These are phyloP conservation scores for Aureobasidium pullulans DNA, from an alignment of 2,329 filamentous ascomycete genomes.

Conservation along the genomic window DNA sequence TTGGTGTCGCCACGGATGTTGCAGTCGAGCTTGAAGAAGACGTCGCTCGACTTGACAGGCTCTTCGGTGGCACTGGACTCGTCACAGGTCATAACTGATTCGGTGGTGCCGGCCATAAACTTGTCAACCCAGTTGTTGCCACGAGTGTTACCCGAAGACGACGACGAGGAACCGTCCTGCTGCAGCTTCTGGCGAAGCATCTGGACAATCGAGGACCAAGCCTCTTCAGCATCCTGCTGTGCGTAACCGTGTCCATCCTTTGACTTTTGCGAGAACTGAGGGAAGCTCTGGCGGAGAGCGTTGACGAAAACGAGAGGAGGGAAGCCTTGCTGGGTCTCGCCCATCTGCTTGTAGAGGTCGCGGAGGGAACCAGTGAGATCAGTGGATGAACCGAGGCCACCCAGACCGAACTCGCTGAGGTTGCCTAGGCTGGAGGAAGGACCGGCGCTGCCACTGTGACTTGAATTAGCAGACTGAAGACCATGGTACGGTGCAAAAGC, in stretches of 20 bases:
- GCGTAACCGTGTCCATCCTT: slow-evolving; percentile 78
- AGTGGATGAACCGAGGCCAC: slow-evolving; percentile 51
- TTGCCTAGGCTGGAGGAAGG: slow-evolving; percentile 28
- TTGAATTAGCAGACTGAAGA: background rate
- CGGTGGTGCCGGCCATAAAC: slow-evolving; percentile 79
- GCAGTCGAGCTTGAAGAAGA: slow-evolving; percentile 89
- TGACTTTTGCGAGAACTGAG: slow-evolving; percentile 86
- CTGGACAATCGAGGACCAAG: slow-evolving; percentile 90
- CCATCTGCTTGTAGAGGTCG: slow-evolving; percentile 83
- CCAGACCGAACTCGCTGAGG: slow-evolving; percentile 48
- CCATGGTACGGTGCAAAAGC: background rate
- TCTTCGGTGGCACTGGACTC: slow-evolving; percentile 72
- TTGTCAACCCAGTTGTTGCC: slow-evolving; percentile 57
- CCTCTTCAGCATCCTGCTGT: slow-evolving; percentile 98
- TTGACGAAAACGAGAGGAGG: slow-evolving; percentile 75
- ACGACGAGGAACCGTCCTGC: slow-evolving; percentile 52
- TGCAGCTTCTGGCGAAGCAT: slow-evolving; percentile 73
- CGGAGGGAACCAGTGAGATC: slow-evolving; percentile 73
- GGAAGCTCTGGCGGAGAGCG: slow-evolving; percentile 69
- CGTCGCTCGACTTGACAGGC: slow-evolving; percentile 58
- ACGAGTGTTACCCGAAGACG: slow-evolving; percentile 32
- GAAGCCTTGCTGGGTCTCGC: slow-evolving; percentile 79
- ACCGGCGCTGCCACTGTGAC: background rate
- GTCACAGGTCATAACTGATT: slow-evolving; percentile 73
- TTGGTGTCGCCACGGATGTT: slow-evolving; percentile 85